Percentiles rank a stretch among this genome's conserved stretches.
phyloP scores from a whole-genome alignment of 2,329 filamentous ascomycete species.

The Laburnicola sp. region DNA sequence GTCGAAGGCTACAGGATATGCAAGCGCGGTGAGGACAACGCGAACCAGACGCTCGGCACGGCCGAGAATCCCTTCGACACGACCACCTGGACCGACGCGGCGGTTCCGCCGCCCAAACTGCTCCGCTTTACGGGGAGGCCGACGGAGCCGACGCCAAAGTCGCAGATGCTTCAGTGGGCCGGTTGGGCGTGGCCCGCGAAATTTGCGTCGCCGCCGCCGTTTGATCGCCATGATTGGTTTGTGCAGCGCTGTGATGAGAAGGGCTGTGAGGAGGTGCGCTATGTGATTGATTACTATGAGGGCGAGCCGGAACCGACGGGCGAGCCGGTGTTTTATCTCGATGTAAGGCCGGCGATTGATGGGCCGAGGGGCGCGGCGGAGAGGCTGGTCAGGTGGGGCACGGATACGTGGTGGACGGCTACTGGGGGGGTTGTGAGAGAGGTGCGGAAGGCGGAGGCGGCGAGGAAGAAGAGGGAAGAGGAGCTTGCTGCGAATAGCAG shows the following conservation, averaged over 20 bases:
- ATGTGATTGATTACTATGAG: slow-evolving; percentile 96
- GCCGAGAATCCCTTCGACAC: slow-evolving; percentile 39
- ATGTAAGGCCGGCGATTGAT: slow-evolving; percentile 86
- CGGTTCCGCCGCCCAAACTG: slow-evolving; percentile 66
- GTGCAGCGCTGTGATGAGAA: slow-evolving; percentile 73
- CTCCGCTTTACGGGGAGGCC: slow-evolving; percentile 88
- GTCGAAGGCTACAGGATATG: slow-evolving; percentile 73
- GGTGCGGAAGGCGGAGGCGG: slow-evolving; percentile 40
- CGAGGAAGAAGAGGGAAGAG: slow-evolving; percentile 35
- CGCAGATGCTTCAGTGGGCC: slow-evolving; percentile 77
- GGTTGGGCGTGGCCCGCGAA: slow-evolving; percentile 77
- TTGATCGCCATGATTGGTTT: slow-evolving; percentile 97
- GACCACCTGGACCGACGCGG: slow-evolving; percentile 39
- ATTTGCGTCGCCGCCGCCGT: slow-evolving; percentile 81
- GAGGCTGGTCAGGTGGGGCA: slow-evolving; percentile 83
- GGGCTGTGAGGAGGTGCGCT: slow-evolving; percentile 75
- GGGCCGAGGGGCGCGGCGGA: slow-evolving; percentile 80
- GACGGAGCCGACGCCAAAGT: slow-evolving; percentile 88
- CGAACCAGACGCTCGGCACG: slow-evolving; percentile 55
- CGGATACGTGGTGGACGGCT: slow-evolving; percentile 91
- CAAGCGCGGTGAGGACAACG: slow-evolving; percentile 71
- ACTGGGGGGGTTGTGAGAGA: slow-evolving; percentile 69
- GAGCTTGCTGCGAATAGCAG: slow-evolving; percentile 24
- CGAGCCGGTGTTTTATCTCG: slow-evolving; percentile 93
- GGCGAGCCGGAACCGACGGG: slow-evolving; percentile 79